These are phyloP conservation scores for Alternaria gansuensis DNA, from an alignment of 2,329 filamentous ascomycete genomes.

Conservation along the genomic window DNA sequence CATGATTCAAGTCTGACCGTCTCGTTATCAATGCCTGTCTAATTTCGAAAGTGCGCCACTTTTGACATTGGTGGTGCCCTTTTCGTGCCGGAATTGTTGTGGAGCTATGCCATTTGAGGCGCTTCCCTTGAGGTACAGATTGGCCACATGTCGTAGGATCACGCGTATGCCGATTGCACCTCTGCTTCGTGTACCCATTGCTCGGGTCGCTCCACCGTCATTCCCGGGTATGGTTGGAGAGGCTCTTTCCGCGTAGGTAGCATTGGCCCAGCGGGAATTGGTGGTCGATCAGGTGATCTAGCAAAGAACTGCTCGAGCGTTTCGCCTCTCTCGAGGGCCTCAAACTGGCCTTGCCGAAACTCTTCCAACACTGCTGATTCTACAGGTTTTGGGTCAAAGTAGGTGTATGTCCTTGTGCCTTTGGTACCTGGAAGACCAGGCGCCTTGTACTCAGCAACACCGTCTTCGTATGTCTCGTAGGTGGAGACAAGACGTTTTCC, in stretches of 20 bases:
- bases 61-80: neutral
- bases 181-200: neutral
- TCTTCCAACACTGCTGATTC: constrained; percentile 17
- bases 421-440: constrained; percentile 61
- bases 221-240: constrained; percentile 2
- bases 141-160: neutral
- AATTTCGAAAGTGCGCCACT: neutral
- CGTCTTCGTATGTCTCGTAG: constrained; percentile 64
- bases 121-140: neutral
- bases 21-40: neutral
- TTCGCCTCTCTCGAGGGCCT: constrained; percentile 21
- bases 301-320: constrained; percentile 24
- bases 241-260: neutral
- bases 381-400: constrained; percentile 62
- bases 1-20: neutral
- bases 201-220: constrained; percentile 1
- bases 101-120: neutral
- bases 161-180: neutral
- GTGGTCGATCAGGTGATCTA: constrained; percentile 3
- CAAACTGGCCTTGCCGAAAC: constrained; percentile 19
- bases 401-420: constrained; percentile 59
- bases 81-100: neutral
- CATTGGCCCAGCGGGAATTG: neutral
- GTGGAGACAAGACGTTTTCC: constrained; percentile 68
- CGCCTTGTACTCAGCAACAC: constrained; percentile 65